Conservation (phyloP, 306 rosid species). For the Macrotyloma uniflorum region DNA sequence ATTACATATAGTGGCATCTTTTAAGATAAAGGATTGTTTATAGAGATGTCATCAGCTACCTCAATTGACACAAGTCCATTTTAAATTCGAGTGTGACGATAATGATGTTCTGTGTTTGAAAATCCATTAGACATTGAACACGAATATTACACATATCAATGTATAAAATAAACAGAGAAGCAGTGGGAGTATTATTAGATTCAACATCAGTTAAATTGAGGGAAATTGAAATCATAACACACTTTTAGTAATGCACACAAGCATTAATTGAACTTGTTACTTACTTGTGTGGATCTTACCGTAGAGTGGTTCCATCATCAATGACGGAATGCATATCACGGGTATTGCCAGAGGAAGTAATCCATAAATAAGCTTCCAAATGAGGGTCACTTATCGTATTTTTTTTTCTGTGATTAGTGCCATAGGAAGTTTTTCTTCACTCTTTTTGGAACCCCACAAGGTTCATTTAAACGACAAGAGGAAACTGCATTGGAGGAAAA, state of each 20-base stretch:
- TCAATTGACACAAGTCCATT: no score
- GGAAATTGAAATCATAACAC: no score
- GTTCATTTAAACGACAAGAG: conserved; percentile 49
- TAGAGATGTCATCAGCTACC: no score
- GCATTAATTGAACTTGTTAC: not conserved
- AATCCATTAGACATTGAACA: no score
- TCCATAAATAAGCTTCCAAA: conserved; percentile 71
- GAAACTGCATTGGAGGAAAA: conserved; percentile 46
- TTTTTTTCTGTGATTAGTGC: conserved; percentile 74
- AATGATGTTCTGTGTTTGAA: no score
- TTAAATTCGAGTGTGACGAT: no score
- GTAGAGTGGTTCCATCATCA: conserved; percentile 72
- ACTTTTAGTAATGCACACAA: no score
- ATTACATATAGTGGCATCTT: conserved; percentile 2
- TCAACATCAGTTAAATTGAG: no score
- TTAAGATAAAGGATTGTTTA: not conserved
- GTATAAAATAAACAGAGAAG: no score
- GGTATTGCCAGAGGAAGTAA: conserved; percentile 63
- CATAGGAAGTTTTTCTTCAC: conserved; percentile 68
- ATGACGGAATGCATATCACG: conserved; percentile 65
- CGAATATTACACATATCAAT: no score
- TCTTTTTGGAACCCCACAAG: conserved; percentile 73
- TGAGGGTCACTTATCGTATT: conserved; percentile 84
- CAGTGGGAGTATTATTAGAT: no score
- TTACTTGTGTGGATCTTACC: conserved; percentile 7